A percentile compares a stretch with the other conserved stretches of the same genome.
These are phyloP conservation scores for Eucalyptus melliodora DNA, from an alignment of 345 rosid species.

Conservation along the genomic window DNA sequence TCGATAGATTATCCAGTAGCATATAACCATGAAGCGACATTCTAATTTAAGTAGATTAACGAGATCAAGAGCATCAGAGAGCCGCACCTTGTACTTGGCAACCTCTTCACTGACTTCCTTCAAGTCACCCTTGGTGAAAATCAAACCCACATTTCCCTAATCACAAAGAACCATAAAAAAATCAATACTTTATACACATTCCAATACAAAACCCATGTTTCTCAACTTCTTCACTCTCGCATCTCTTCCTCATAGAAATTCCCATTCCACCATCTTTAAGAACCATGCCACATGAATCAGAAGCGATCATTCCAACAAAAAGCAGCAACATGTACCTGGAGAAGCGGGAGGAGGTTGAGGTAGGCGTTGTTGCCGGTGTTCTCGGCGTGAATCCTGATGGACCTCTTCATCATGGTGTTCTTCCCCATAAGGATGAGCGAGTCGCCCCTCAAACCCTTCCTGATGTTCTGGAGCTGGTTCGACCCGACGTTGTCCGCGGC, in stretches of 20 bases:
- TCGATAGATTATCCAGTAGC: neutral
- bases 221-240: neutral
- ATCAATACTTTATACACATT: neutral
- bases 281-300: neutral
- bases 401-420: conserved; percentile 95
- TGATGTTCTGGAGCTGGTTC: conserved; percentile 82
- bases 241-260: neutral
- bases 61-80: neutral
- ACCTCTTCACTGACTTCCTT: conserved; percentile 97
- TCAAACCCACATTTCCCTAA: conserved; percentile 91
- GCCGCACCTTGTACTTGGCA: conserved; percentile 77
- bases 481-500: conserved; percentile 94
- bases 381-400: conserved; percentile 67
- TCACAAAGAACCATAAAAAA: neutral
- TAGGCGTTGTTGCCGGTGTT: conserved; percentile 48
- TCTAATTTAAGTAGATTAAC: neutral
- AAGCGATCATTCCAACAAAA: neutral
- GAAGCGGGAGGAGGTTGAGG: conserved; percentile 68
- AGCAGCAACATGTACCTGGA: conserved; percentile 36
- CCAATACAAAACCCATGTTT: neutral
- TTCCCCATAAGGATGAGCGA: conserved; percentile 91
- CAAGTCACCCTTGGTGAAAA: conserved; percentile 93
- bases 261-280: neutral
- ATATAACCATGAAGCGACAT: neutral
- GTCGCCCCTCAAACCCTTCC: conserved; percentile 73